Percentiles rank a stretch among this genome's conserved stretches.
phyloP scores from a whole-genome alignment of 176 grass and related monocot genomes.

The Ensete ventricosum region DNA sequence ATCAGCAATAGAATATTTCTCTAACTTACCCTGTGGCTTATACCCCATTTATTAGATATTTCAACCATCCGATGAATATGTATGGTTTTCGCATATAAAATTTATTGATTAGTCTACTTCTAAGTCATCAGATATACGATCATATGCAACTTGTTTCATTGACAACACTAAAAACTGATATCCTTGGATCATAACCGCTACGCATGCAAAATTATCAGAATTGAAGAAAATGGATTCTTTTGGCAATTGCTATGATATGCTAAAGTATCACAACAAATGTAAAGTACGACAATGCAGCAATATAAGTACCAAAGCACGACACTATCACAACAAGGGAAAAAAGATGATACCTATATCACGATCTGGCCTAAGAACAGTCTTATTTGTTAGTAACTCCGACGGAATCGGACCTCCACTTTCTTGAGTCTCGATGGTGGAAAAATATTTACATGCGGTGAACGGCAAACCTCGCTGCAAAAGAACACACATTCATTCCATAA shows the following conservation, averaged over 20 bases:
- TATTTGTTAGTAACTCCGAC: neutral
- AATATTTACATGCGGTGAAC: neutral
- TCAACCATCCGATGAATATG: neutral
- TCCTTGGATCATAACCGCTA: no score
- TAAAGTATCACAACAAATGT: neutral
- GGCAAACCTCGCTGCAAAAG: neutral
- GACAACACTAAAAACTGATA: no score
- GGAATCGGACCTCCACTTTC: conserved; percentile 7
- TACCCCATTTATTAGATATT: neutral
- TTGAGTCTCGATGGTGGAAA: conserved; percentile 2
- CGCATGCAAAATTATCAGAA: no score
- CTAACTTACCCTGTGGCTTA: neutral
- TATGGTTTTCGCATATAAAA: neutral
- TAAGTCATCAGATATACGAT: no score
- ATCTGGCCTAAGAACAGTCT: conserved; percentile 7
- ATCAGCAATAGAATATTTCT: neutral
- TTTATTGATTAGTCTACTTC: no score
- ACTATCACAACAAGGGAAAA: neutral
- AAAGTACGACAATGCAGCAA: neutral
- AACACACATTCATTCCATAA: neutral
- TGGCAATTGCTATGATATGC: no score
- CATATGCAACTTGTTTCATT: no score
- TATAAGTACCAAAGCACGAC: neutral
- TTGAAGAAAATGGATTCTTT: no score
- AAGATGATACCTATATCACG: conserved; percentile 1